These are phyloP conservation scores for Carex scoparia DNA, from an alignment of 176 grass and related monocot genomes.

Conservation along the genomic window DNA sequence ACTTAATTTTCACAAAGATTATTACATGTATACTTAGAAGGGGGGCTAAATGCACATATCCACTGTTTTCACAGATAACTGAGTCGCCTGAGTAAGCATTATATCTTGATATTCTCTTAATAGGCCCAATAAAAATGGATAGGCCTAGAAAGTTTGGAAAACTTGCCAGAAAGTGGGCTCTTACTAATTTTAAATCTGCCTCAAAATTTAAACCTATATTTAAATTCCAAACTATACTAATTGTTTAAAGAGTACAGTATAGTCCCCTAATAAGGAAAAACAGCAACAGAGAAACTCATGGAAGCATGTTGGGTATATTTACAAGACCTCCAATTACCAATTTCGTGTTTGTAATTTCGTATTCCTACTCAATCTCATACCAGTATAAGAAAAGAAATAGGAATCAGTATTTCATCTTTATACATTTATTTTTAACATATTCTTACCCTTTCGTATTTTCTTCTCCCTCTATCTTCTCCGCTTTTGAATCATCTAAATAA, in stretches of 20 bases:
- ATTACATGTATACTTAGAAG: too few species aligned
- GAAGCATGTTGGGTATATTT: not conserved
- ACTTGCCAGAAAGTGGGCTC: too few species aligned
- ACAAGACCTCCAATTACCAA: not conserved
- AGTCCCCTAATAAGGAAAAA: not conserved
- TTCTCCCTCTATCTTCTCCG: slow-evolving; percentile 16
- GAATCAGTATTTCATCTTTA: not conserved
- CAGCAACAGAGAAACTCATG: not conserved
- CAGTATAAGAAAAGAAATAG: not conserved
- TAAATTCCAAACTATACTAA: not conserved
- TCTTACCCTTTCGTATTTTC: not conserved
- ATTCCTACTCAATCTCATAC: not conserved
- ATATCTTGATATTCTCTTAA: too few species aligned
- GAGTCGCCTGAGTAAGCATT: too few species aligned
- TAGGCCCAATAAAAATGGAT: too few species aligned
- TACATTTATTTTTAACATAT: not conserved
- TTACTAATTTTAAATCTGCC: not conserved
- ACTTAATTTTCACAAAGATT: too few species aligned
- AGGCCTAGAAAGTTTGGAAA: too few species aligned
- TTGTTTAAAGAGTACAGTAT: not conserved
- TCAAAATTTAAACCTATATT: not conserved
- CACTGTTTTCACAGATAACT: too few species aligned
- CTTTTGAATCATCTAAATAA: slow-evolving; percentile 46
- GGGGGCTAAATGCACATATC: too few species aligned
- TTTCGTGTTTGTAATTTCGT: not conserved